These are phyloP conservation scores for Debaryomyces hansenii DNA, from an alignment of 805 yeast species.

Conservation along the genomic window DNA sequence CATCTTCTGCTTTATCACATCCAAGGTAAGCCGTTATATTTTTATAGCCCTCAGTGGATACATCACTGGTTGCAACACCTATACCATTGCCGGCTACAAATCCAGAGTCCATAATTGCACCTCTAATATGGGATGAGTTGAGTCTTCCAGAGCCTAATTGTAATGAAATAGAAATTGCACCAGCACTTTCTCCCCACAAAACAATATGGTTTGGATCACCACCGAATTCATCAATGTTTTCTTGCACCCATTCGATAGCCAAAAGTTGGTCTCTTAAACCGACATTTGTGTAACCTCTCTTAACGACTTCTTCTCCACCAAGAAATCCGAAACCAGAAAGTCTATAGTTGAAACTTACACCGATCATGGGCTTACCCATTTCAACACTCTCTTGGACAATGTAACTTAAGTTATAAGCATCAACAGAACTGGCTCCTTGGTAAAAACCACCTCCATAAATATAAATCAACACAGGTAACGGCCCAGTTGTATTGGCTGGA, in stretches of 20 bases:
- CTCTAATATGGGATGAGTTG: neutral
- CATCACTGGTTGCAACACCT: neutral
- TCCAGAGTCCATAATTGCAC: conserved; percentile 2
- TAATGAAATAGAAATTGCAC: conserved; percentile 2
- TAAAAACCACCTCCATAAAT: conserved; percentile 36
- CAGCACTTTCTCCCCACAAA: conserved; percentile 49
- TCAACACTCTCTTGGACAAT: conserved; percentile 6
- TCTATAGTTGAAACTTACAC: conserved; percentile 38
- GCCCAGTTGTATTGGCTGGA: conserved; percentile 12
- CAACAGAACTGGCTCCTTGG: conserved; percentile 14
- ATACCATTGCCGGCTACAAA: neutral
- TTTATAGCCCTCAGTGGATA: neutral
- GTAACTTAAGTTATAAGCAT: conserved; percentile 1
- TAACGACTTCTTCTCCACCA: conserved; percentile 18
- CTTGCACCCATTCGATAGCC: conserved; percentile 48
- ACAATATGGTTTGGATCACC: conserved; percentile 46
- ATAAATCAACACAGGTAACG: conserved; percentile 31
- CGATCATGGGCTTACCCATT: conserved; percentile 21
- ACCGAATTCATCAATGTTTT: conserved; percentile 44
- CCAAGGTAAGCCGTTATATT: neutral
- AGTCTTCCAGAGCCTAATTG: conserved; percentile 1
- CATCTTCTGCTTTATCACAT: neutral
- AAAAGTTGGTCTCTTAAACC: conserved; percentile 49
- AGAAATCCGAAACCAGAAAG: conserved; percentile 36
- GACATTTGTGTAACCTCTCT: conserved; percentile 27